Conservation (phyloP, 306 rosid genomes). For the Carpinus viminea region DNA sequence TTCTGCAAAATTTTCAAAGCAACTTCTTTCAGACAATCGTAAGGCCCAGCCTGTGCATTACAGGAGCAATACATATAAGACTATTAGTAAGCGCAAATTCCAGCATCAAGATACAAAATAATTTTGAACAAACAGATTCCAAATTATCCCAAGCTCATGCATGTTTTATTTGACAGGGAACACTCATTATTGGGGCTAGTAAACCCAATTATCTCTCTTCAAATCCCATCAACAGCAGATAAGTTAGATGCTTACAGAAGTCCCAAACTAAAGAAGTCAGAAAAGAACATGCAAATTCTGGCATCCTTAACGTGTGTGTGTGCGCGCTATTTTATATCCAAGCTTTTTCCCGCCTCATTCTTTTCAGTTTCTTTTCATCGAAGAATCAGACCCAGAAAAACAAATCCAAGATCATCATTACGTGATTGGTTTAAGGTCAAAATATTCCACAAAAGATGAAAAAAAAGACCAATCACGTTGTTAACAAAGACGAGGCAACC, state of each 20-base stretch:
- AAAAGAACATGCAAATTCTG: neutral
- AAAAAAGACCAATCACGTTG: too few relatives aligned
- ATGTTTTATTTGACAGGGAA: neutral
- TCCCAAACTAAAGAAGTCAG: neutral
- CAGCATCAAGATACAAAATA: neutral
- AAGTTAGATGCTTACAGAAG: neutral
- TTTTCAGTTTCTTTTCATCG: too few relatives aligned
- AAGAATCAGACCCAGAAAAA: too few relatives aligned
- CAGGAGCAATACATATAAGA: conserved; percentile 20
- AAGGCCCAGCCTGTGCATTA: conserved; percentile 67
- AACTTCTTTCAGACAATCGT: conserved; percentile 68
- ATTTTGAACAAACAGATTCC: neutral
- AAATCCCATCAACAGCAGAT: neutral
- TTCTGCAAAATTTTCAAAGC: conserved; percentile 72
- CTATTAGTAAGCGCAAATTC: neutral
- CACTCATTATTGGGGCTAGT: neutral
- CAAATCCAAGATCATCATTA: too few relatives aligned
- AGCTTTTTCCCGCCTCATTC: too few relatives aligned
- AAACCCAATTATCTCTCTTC: neutral
- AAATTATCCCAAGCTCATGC: neutral
- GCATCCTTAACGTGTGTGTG: neutral
- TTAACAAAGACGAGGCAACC: too few relatives aligned
- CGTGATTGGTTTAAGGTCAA: too few relatives aligned
- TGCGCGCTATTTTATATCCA: neutral
- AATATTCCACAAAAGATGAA: too few relatives aligned